Evolutionary conservation across 176 grass and related monocot genomes (phyloP), one percentile per base, ranked within the genome.

Genomic region (Oropetium thomaeum): DNA sequence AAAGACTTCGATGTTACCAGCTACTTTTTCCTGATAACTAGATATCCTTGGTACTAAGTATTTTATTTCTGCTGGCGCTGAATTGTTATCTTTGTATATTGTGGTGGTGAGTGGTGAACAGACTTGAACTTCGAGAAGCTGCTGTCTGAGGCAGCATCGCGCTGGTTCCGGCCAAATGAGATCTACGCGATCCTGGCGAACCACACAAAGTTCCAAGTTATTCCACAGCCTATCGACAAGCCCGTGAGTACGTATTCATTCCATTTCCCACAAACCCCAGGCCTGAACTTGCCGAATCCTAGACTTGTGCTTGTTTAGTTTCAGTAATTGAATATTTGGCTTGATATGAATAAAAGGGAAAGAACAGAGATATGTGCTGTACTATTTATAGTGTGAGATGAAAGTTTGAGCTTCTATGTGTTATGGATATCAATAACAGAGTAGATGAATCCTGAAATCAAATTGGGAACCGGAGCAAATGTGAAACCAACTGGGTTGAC

Each of bases 91-190:
- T 51, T 3, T 78, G 30, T 58, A 69, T 28, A 61, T 74, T 75
- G 8, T 78, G 26, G 67, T 62, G 35, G 35, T 62, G 64, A 14
- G 59, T 58, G 57, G 55, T 69, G 71, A 35, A 82, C 83, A 99
- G 96, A 95, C 84, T 67, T 99, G 76, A 75, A 90, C 76, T 85
- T 77, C 35, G 87, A 95, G 19, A 99, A 88, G 77, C 75, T 99
- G 58, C 73, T 76, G 67, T 20, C 73, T 40, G 84, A 92, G 61
- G 96, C 85, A 3, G 58, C 58, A 32, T 49, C 73, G 14, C 86
- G 96, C 14, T 95, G 89, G 96, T 90, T 99, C 87, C 80, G 85
- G 75, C 87, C 96, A 0, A 99, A 99, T 80, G 96, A 99, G 90
- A 84, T 99, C 62, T 87, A 92, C 32, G 92, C 96, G 58, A 73